Percentiles rank a stretch among this genome's conserved stretches.
Conservation (phyloP, 2,329 filamentous ascomycete genomes). For the Colletotrichum plurivorum region DNA sequence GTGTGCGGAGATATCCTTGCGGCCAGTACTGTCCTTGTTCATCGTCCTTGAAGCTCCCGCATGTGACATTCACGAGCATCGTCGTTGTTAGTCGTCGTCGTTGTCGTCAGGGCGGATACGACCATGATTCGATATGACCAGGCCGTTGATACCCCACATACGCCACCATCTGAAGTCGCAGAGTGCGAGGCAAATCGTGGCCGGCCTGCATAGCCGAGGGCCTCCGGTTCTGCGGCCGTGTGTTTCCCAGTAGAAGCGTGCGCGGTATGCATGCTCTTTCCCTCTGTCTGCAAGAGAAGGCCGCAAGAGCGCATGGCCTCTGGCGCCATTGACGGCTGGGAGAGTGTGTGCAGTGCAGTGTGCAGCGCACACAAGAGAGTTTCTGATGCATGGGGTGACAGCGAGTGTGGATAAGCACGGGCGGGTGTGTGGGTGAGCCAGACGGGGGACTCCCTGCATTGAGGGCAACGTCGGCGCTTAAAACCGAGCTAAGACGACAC, state of each 20-base stretch:
- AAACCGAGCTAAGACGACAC: constrained; percentile 37
- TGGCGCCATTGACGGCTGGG: constrained; percentile 2
- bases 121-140: constrained; percentile 13
- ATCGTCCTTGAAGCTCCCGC: not conserved
- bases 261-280: constrained; percentile 39
- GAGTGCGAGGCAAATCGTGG: constrained; percentile 32
- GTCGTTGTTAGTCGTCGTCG: not conserved
- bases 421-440: constrained; percentile 36
- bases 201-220: constrained; percentile 56
- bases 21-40: not conserved
- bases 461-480: constrained; percentile 38
- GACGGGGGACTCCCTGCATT: constrained; percentile 35
- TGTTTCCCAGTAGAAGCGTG: constrained; percentile 40
- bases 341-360: constrained; percentile 19
- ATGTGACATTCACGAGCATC: constrained; percentile 2
- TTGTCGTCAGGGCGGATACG: not conserved
- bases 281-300: constrained; percentile 31
- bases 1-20: constrained; percentile 7
- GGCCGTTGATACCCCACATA: constrained; percentile 27
- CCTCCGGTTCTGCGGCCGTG: constrained; percentile 52
- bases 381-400: constrained; percentile 35
- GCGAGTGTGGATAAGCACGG: constrained; percentile 28
- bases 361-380: constrained; percentile 9
- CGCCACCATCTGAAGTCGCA: constrained; percentile 38
- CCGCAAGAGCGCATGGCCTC: constrained; percentile 21